Percentiles rank a stretch among this genome's conserved stretches.
Evolutionary conservation across 768 basidiomycete species (phyloP).

Genomic region (Jaapia argillacea): DNA sequence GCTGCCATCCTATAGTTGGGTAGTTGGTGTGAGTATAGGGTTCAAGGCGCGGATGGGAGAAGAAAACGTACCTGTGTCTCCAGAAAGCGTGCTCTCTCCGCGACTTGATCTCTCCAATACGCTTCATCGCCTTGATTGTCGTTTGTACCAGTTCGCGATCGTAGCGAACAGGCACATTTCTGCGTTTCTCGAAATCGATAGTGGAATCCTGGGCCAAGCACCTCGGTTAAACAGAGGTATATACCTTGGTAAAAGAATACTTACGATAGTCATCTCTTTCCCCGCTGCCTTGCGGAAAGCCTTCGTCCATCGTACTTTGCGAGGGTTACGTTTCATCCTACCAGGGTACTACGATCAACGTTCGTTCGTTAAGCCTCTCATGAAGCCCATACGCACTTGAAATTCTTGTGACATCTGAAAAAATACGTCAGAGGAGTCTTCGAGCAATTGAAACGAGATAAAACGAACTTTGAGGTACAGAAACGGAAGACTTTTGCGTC

Average conservation of each 20-base stretch:
- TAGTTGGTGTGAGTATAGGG: background rate
- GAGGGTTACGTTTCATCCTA: conserved; percentile 99
- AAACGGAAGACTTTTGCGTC: conserved; percentile 98
- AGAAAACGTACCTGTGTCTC: conserved; percentile 64
- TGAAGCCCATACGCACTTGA: conserved; percentile 89
- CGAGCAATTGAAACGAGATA: background rate
- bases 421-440: conserved; percentile 7
- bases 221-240: background rate
- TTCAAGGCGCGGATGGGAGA: too few relatives aligned
- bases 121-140: conserved; percentile 94
- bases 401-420: conserved; percentile 93
- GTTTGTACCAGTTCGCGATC: conserved; percentile 89
- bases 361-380: too few relatives aligned
- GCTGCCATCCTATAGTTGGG: conserved; percentile 61
- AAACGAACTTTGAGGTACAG: conserved; percentile 87
- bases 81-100: conserved; percentile 91
- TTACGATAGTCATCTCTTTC: conserved; percentile 98
- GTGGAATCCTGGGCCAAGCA: conserved; percentile 71
- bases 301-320: conserved; percentile 99
- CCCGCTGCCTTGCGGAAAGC: conserved; percentile 98
- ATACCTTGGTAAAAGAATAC: conserved; percentile 19
- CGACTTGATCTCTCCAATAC: conserved; percentile 84
- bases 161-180: conserved; percentile 96
- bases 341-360: too few relatives aligned
- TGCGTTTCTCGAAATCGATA: conserved; percentile 97